Base-by-base conservation (phyloP, 768 basidiomycete species). In the Mrakia frigida region DNA sequence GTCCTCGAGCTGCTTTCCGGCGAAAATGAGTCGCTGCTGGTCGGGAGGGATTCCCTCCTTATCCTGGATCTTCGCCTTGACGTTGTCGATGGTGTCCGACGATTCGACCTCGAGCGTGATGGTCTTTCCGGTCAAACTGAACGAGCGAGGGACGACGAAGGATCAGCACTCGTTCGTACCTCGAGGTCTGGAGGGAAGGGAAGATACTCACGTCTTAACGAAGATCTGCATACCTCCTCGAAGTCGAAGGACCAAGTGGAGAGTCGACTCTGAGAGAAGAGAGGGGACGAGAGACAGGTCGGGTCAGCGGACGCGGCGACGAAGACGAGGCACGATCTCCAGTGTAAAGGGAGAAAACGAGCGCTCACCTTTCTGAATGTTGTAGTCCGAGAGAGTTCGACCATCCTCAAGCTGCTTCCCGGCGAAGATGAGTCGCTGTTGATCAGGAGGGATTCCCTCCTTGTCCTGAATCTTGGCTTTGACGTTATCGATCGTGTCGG, bases 341-440 rank as follows among this genome's bases (percentile, higher is more conserved):
- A 50, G 11, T 23, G 91, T 88, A 0, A 90, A 90, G 0, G 43
- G 18, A 18, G 89, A 89, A 82, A 91, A 28, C 6, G 7, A 23
- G 23, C 56, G 23, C 56, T 59, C 56, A 59, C 56, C 91, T 84
- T 92, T 90, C 87, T 91, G 91, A 43, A 91, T 92, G 82, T 91
- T 91, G 84, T 93, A 94, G 80, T 94, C 93, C 0, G 91, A 92
- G 0, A 94, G 86, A 0, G 93, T 95, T 31, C 93, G 91, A n/a
- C 93, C 93, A 79, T 94, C 93, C 80, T 95, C 93, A 14, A 95
- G 85, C 82, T 95, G 93, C 85, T 95, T 94, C 41, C 93, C 93
- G 41, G 93, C 93, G 79, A 94, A 94, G 83, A 94, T 94, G 9
- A 94, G 86, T 60, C 92, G 91, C 81, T 94, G 92, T 81, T 93